Percentiles rank a stretch among this genome's conserved stretches.
Evolutionary conservation across 331 rosid genomes (phyloP).

Genomic region (Prunus yedoensis): DNA sequence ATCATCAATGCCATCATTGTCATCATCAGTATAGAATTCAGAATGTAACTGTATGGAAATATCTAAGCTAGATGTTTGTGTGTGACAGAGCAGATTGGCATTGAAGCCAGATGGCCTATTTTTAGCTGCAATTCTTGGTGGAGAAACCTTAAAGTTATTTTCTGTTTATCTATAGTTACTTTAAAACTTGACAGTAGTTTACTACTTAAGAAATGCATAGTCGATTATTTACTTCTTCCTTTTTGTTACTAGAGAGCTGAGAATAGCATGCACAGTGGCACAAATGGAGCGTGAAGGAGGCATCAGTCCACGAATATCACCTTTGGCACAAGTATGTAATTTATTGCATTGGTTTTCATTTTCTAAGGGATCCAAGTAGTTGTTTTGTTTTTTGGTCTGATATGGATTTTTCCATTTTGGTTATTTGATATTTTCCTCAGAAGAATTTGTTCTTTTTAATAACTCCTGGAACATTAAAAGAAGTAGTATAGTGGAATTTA

Average conservation of each 20-base stretch:
- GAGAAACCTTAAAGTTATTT: constrained; percentile 83
- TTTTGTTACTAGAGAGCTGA: constrained; percentile 69
- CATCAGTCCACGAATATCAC: constrained; percentile 88
- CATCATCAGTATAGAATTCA: neutral
- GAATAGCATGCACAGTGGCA: constrained; percentile 96
- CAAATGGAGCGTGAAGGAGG: constrained; percentile 99
- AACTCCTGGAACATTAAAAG: neutral
- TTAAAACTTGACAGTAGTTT: constrained; percentile 6
- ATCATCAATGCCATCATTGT: neutral
- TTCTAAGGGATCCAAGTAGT: neutral
- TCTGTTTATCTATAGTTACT: constrained; percentile 19
- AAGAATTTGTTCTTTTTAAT: neutral
- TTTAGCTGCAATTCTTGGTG: constrained; percentile 89
- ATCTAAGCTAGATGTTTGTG: constrained; percentile 23
- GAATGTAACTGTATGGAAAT: neutral
- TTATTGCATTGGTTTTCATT: constrained; percentile 9
- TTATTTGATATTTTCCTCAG: neutral
- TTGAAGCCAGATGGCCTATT: constrained; percentile 96
- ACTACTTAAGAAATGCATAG: constrained; percentile 15
- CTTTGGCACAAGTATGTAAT: constrained; percentile 81
- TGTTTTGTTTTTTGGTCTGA: neutral
- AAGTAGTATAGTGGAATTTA: neutral
- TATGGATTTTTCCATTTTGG: neutral
- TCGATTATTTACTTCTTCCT: constrained; percentile 26
- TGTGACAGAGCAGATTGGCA: constrained; percentile 86